Evolutionary conservation across 2,329 filamentous ascomycete species (phyloP).

Genomic region (Fusarium agapanthi): DNA sequence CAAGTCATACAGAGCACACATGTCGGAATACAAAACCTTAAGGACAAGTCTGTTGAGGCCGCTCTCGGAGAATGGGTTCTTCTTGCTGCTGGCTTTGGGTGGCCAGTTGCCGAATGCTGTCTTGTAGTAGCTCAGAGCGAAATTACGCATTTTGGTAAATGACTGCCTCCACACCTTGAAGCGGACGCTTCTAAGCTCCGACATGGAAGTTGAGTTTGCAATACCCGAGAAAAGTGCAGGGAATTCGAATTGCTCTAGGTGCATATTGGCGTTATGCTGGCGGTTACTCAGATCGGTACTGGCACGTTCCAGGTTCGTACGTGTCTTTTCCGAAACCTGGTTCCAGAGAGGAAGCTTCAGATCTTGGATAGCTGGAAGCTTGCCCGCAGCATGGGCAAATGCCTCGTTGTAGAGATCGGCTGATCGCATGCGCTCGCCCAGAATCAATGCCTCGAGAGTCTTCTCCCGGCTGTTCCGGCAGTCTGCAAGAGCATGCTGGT

Average conservation of each 20-base stretch:
- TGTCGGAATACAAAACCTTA: slow-evolving; percentile 83
- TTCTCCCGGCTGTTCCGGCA: slow-evolving; percentile 85
- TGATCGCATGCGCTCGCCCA: slow-evolving; percentile 87
- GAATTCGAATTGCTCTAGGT: slow-evolving; percentile 90
- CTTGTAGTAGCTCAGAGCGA: slow-evolving; percentile 74
- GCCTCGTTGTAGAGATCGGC: slow-evolving; percentile 87
- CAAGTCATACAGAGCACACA: slow-evolving; percentile 87
- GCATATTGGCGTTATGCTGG: slow-evolving; percentile 73
- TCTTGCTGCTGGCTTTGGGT: slow-evolving; percentile 89
- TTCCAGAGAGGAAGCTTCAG: slow-evolving; percentile 74
- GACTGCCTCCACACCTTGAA: slow-evolving; percentile 85
- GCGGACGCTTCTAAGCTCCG: slow-evolving; percentile 78
- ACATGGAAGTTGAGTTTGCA: slow-evolving; percentile 81
- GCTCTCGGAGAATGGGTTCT: slow-evolving; percentile 86
- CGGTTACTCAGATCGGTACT: slow-evolving; percentile 81
- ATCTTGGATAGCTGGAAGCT: slow-evolving; percentile 76
- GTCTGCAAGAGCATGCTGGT: slow-evolving; percentile 80
- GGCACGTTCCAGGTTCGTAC: slow-evolving; percentile 82
- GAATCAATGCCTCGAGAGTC: slow-evolving; percentile 86
- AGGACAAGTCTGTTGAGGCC: slow-evolving; percentile 88
- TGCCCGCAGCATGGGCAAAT: slow-evolving; percentile 90
- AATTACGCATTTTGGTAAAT: slow-evolving; percentile 78
- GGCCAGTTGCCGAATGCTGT: slow-evolving; percentile 76
- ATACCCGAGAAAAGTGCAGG: slow-evolving; percentile 88
- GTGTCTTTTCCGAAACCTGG: slow-evolving; percentile 75